Conservation (phyloP, 148 eudicot genomes). For the Euryodendron excelsum region DNA sequence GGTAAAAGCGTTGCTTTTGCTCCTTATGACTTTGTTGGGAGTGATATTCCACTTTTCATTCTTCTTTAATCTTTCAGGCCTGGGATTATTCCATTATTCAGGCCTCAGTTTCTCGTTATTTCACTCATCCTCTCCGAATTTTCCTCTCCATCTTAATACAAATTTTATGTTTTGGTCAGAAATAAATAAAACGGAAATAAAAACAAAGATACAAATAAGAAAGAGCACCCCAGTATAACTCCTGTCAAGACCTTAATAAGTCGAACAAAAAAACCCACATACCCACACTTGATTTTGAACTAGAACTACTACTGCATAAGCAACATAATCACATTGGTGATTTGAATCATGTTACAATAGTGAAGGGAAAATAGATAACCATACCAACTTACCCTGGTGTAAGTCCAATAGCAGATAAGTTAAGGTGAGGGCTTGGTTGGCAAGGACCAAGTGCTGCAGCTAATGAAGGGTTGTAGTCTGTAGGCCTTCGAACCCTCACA, state of each 20-base stretch:
- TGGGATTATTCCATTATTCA: background rate
- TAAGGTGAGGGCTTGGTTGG: constrained; percentile 77
- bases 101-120: background rate
- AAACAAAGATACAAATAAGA: background rate
- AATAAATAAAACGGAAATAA: background rate
- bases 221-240: background rate
- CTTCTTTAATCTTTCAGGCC: background rate
- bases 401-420: constrained; percentile 84
- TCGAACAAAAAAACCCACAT: background rate
- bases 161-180: background rate
- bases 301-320: background rate
- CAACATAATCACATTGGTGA: background rate
- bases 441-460: constrained; percentile 93
- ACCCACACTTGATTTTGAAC: background rate
- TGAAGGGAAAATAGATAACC: background rate
- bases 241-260: background rate
- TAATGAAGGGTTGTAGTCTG: constrained; percentile 84
- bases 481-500: constrained; percentile 85
- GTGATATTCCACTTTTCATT: background rate
- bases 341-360: background rate
- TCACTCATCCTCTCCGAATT: background rate
- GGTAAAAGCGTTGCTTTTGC: background rate
- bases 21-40: background rate
- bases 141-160: background rate
- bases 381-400: constrained; percentile 63